Percentiles rank a stretch among this genome's conserved stretches.
Conservation (phyloP, 2,329 filamentous ascomycete species). For the Aplosporella prunicola region DNA sequence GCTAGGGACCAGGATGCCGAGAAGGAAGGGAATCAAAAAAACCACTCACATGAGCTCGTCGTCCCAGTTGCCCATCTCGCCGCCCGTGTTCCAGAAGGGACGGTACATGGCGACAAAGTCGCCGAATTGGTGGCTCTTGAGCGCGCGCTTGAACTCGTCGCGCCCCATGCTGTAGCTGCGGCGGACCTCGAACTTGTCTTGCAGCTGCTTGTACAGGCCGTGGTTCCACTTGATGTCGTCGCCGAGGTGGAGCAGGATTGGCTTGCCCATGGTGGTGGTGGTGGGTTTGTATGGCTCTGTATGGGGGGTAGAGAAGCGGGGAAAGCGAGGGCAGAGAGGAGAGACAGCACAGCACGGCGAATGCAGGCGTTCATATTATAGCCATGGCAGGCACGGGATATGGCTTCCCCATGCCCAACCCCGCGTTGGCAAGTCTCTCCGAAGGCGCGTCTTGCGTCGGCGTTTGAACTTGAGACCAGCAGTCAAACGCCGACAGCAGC, state of each 20-base stretch:
- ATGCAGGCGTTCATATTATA: too few species aligned
- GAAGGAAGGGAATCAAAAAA: neutral
- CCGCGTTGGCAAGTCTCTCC: too few species aligned
- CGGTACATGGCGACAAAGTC: constrained; percentile 42
- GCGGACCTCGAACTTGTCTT: constrained; percentile 29
- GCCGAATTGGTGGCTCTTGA: constrained; percentile 31
- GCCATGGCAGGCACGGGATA: too few species aligned
- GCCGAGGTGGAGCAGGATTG: constrained; percentile 35
- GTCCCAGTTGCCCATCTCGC: constrained; percentile 57
- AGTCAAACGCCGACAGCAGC: too few species aligned
- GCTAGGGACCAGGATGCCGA: too few species aligned
- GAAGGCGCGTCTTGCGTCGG: too few species aligned
- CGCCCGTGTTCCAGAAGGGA: constrained; percentile 51
- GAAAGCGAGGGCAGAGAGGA: neutral
- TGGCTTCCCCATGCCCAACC: too few species aligned
- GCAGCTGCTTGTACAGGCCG: constrained; percentile 29
- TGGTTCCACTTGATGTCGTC: constrained; percentile 39
- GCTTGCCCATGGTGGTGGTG: constrained; percentile 17
- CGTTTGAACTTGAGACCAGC: too few species aligned
- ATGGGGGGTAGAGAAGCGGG: neutral
- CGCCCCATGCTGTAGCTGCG: constrained; percentile 18
- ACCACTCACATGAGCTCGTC: constrained; percentile 41
- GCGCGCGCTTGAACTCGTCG: constrained; percentile 31
- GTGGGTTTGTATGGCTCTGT: too few species aligned
- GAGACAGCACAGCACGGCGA: too few species aligned